Percentiles rank a stretch among this genome's conserved stretches.
These are phyloP conservation scores for Epithemia pelagica DNA, from an alignment of 108 stramenopile genomes.

Conservation along the genomic window DNA sequence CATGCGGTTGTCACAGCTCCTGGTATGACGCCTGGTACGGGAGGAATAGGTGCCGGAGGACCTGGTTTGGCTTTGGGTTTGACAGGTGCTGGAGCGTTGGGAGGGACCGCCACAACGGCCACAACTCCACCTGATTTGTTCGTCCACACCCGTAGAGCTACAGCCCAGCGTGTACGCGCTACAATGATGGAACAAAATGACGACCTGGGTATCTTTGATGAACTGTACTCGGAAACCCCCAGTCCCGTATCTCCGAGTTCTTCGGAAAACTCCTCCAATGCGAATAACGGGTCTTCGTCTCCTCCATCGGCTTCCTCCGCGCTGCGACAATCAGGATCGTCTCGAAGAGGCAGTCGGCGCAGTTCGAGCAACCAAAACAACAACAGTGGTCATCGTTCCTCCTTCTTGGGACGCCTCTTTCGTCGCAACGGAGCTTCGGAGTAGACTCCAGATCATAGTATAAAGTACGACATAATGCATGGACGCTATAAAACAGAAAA, in stretches of 20 bases:
- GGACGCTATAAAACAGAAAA: too few relatives aligned
- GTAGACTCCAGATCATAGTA: too few relatives aligned
- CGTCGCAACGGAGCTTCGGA: neutral
- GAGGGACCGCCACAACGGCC: neutral
- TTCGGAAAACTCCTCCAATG: conserved; percentile 7
- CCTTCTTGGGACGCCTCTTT: neutral
- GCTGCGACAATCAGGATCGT: neutral
- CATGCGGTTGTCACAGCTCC: conserved; percentile 84
- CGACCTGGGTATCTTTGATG: conserved; percentile 60
- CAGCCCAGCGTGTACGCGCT: neutral
- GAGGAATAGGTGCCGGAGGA: conserved; percentile 17
- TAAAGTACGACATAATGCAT: too few relatives aligned
- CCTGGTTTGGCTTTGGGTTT: conserved; percentile 12
- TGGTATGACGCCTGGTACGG: conserved; percentile 32
- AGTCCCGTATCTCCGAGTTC: conserved; percentile 56
- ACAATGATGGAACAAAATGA: conserved; percentile 10
- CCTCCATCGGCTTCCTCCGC: neutral
- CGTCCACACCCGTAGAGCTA: neutral
- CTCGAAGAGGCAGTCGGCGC: neutral
- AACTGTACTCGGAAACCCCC: conserved; percentile 75
- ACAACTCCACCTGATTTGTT: neutral
- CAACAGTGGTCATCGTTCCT: neutral
- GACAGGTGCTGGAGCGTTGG: conserved; percentile 8
- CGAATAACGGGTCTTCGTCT: neutral
- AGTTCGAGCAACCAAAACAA: neutral